Evolutionary conservation across 441 rosid species (phyloP).

Genomic region (Erodium trifolium): DNA sequence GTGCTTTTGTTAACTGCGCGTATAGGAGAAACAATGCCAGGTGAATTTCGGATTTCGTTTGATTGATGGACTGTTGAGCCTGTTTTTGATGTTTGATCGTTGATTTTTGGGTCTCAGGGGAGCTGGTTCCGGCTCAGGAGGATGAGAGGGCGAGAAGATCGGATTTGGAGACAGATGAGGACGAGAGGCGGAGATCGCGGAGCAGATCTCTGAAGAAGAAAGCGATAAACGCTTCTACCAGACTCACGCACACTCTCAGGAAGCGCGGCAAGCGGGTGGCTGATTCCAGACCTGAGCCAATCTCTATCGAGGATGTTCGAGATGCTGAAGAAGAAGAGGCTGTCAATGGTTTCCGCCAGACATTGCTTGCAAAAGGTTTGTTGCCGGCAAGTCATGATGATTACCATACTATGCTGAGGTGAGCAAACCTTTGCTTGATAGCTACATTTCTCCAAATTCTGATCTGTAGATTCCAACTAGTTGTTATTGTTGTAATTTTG

Average conservation of each 20-base stretch:
- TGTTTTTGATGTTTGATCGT: not conserved
- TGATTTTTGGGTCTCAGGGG: constrained; percentile 26
- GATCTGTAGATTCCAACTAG: no score
- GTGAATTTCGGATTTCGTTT: constrained; percentile 17
- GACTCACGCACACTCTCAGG: constrained; percentile 82
- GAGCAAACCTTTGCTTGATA: not conserved
- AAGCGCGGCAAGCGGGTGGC: constrained; percentile 72
- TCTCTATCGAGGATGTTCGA: constrained; percentile 88
- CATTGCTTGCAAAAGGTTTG: constrained; percentile 64
- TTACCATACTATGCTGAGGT: constrained; percentile 92
- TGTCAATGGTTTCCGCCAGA: constrained; percentile 78
- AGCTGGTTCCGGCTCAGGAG: constrained; percentile 37
- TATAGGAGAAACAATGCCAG: constrained; percentile 29
- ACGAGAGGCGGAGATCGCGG: constrained; percentile 85
- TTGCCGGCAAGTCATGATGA: constrained; percentile 70
- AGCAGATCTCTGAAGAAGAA: constrained; percentile 85
- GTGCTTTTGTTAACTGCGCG: constrained; percentile 2
- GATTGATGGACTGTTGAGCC: not conserved
- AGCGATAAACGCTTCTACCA: constrained; percentile 77
- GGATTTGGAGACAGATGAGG: constrained; percentile 95
- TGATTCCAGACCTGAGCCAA: constrained; percentile 78
- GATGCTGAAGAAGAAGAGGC: constrained; percentile 74
- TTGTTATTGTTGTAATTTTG: not conserved
- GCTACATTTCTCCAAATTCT: not conserved
- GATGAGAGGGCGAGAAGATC: constrained; percentile 90